Conservation (phyloP, 306 rosid species). For the Rosa rugosa region DNA sequence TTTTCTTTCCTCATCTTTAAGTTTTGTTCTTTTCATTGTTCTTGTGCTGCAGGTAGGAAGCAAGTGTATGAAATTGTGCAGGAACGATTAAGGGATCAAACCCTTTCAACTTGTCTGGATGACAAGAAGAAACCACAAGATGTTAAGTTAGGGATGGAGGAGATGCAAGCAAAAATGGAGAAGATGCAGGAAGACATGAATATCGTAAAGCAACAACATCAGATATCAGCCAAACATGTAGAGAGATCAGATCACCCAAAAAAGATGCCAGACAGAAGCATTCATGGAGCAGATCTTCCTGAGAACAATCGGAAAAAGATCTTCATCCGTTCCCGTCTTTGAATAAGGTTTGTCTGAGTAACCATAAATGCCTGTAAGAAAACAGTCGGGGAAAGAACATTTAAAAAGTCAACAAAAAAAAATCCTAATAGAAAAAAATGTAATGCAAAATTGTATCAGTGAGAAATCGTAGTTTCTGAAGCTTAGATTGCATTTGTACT, state of each 20-base stretch:
- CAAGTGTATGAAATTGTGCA: slow-evolving; percentile 38
- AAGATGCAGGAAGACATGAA: slow-evolving; percentile 35
- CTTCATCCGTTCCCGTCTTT: slow-evolving; percentile 72
- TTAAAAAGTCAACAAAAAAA: background rate
- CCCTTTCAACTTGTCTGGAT: slow-evolving; percentile 30
- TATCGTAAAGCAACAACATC: slow-evolving; percentile 36
- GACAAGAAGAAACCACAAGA: slow-evolving; percentile 37
- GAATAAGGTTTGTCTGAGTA: slow-evolving; percentile 9
- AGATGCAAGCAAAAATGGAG: slow-evolving; percentile 42
- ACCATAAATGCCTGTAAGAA: background rate
- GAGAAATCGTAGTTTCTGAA: background rate
- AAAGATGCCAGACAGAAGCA: slow-evolving; percentile 38
- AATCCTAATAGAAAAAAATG: background rate
- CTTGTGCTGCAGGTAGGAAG: slow-evolving; percentile 51
- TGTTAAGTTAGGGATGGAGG: slow-evolving; percentile 43
- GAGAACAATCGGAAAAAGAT: slow-evolving; percentile 48
- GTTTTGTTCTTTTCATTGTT: background rate
- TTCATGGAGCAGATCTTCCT: slow-evolving; percentile 33
- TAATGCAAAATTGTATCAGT: background rate
- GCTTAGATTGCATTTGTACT: background rate
- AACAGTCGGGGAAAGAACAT: background rate
- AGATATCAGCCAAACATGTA: slow-evolving; percentile 36
- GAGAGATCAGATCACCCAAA: slow-evolving; percentile 37
- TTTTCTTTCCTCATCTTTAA: background rate
- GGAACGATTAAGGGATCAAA: slow-evolving; percentile 40